Evolutionary conservation across 2,329 filamentous ascomycete genomes (phyloP).

Genomic region (Xylariaceae sp.): DNA sequence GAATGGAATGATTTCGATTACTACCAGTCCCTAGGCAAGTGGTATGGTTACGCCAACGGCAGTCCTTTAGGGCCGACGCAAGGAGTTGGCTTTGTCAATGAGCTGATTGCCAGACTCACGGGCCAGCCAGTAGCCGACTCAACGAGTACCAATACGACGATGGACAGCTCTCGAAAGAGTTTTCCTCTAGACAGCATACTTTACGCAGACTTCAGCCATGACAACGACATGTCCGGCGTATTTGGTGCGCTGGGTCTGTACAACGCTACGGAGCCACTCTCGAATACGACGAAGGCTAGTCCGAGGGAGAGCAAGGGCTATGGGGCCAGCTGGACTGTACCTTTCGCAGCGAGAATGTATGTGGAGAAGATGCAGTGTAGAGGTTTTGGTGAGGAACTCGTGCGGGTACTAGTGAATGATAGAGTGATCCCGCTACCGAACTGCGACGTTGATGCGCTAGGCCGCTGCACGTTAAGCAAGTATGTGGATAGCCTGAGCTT

Average conservation of each 20-base stretch:
- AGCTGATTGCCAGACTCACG: conserved; percentile 83
- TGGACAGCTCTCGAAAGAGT: conserved; percentile 70
- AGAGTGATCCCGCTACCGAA: conserved; percentile 74
- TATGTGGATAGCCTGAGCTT: conserved; percentile 81
- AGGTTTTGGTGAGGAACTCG: conserved; percentile 65
- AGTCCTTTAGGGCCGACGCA: conserved; percentile 83
- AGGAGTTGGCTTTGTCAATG: conserved; percentile 86
- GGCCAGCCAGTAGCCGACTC: conserved; percentile 70
- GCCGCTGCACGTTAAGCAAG: conserved; percentile 71
- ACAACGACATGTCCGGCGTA: conserved; percentile 83
- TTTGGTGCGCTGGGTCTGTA: conserved; percentile 82
- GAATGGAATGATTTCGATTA: conserved; percentile 87
- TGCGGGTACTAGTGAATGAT: conserved; percentile 84
- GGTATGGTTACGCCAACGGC: conserved; percentile 80
- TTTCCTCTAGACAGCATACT: conserved; percentile 75
- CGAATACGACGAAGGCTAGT: conserved; percentile 56
- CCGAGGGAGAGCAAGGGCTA: conserved; percentile 68
- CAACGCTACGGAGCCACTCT: conserved; percentile 65
- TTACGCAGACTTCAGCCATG: conserved; percentile 92
- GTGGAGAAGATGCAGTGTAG: conserved; percentile 84
- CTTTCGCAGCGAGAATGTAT: conserved; percentile 82
- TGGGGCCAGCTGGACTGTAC: conserved; percentile 78
- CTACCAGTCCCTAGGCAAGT: conserved; percentile 80
- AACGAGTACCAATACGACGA: conserved; percentile 78
- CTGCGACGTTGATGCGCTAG: conserved; percentile 73